These are phyloP conservation scores for Pseudocercospora eumusae DNA, from an alignment of 2,329 filamentous ascomycete genomes.

Conservation along the genomic window DNA sequence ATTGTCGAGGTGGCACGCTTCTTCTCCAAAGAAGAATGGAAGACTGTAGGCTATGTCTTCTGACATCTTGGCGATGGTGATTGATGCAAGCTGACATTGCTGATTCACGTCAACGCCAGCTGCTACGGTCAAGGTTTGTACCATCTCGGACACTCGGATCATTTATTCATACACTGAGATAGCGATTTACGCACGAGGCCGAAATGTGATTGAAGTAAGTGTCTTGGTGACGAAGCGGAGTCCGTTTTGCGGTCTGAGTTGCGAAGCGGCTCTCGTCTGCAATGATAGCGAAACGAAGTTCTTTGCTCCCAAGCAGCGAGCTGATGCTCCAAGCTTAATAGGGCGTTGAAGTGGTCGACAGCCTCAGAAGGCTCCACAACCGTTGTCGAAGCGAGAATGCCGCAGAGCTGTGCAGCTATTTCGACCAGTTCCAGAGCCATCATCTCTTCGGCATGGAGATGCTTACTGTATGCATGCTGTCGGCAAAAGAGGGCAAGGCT, in stretches of 20 bases:
- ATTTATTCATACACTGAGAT: conserved; percentile 18
- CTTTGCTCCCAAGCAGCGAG: conserved; percentile 12
- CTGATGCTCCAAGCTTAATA: conserved; percentile 11
- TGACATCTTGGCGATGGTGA: conserved; percentile 6
- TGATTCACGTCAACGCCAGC: not conserved
- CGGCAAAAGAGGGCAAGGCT: not conserved
- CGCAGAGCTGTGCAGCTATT: conserved; percentile 9
- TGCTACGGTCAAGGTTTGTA: not conserved
- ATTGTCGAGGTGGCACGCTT: not conserved
- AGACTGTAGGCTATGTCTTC: conserved; percentile 18
- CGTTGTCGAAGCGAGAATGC: conserved; percentile 8
- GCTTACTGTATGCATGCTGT: conserved; percentile 1
- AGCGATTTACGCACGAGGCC: conserved; percentile 14
- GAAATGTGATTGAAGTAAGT: conserved; percentile 19
- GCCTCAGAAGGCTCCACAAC: not conserved
- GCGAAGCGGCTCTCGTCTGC: not conserved
- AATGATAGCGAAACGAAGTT: conserved; percentile 7
- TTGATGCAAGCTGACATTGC: not conserved
- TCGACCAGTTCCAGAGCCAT: conserved; percentile 9
- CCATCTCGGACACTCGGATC: conserved; percentile 8
- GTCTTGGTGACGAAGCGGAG: conserved; percentile 12
- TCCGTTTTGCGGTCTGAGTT: conserved; percentile 6
- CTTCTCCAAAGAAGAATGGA: conserved; percentile 18
- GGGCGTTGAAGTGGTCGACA: not conserved
- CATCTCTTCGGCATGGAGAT: conserved; percentile 16